Conservation (phyloP, 192 early-diverging fungal genomes). For the Dissophora ornata region DNA sequence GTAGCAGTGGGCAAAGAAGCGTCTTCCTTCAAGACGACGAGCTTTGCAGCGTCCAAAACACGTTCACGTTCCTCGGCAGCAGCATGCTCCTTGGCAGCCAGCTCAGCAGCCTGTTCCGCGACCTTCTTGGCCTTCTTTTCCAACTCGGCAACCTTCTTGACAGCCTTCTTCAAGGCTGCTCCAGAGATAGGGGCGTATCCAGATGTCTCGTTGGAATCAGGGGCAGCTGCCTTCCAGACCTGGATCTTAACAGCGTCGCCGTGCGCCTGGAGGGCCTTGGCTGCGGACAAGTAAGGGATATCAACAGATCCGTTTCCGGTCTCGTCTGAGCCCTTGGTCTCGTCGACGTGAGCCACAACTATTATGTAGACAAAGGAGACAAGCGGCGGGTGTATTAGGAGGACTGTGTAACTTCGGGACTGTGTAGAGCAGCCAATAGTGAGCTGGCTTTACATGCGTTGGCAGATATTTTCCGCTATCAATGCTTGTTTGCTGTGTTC, state of each 20-base stretch:
- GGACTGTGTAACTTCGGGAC: too few species aligned
- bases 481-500: not conserved
- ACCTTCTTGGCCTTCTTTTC: conserved; percentile 85
- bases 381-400: too few species aligned
- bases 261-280: conserved; percentile 75
- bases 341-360: conserved; percentile 76
- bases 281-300: conserved; percentile 81
- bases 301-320: conserved; percentile 78
- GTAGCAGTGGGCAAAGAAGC: conserved; percentile 75
- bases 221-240: conserved; percentile 70
- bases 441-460: too few species aligned
- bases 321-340: conserved; percentile 84
- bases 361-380: not conserved
- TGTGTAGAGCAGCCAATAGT: too few species aligned
- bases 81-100: conserved; percentile 73
- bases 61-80: conserved; percentile 81
- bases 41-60: conserved; percentile 86
- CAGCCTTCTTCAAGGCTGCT: conserved; percentile 93
- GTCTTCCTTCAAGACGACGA: conserved; percentile 81
- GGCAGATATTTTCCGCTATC: too few species aligned
- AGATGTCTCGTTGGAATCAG: conserved; percentile 65
- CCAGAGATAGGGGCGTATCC: conserved; percentile 81
- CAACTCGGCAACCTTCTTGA: conserved; percentile 73
- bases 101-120: conserved; percentile 78
- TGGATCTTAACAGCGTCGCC: conserved; percentile 67